Conservation (phyloP, 1,284 basidiomycete genomes). For the Fistulinella cinereoalba region DNA sequence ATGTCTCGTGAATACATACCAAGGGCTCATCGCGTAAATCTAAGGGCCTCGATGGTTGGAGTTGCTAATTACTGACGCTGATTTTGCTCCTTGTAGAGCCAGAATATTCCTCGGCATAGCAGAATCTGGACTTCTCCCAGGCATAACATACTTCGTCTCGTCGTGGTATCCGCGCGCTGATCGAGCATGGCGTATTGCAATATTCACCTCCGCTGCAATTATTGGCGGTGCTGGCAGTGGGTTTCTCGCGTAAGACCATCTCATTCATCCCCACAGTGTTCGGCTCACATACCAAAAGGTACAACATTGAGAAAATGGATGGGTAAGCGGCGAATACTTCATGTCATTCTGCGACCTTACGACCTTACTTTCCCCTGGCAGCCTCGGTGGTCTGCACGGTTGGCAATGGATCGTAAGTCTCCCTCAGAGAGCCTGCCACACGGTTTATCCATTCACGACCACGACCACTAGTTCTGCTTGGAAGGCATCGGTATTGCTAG, state of each 20-base stretch:
- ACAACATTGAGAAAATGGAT: constrained; percentile 16
- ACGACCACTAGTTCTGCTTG: constrained; percentile 29
- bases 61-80: constrained; percentile 2
- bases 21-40: constrained; percentile 27
- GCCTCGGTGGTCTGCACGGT: constrained; percentile 38
- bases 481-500: constrained; percentile 33
- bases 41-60: background rate
- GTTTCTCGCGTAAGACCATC: constrained; percentile 14
- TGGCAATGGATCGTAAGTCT: constrained; percentile 48
- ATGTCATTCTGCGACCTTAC: background rate
- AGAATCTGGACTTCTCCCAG: constrained; percentile 16
- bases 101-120: constrained; percentile 35
- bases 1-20: constrained; percentile 34
- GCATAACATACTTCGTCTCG: constrained; percentile 18
- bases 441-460: no score
- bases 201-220: constrained; percentile 13
- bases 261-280: background rate
- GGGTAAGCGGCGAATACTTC: constrained; percentile 7
- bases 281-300: constrained; percentile 11
- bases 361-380: background rate
- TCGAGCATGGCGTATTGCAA: constrained; percentile 11
- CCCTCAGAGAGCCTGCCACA: no score
- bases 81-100: constrained; percentile 30
- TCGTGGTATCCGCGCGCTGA: constrained; percentile 20
- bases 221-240: constrained; percentile 17